A percentile compares a stretch with the other conserved stretches of the same genome.
phyloP scores from a whole-genome alignment of 1,284 basidiomycete genomes.

The Hortiboletus rubellus region DNA sequence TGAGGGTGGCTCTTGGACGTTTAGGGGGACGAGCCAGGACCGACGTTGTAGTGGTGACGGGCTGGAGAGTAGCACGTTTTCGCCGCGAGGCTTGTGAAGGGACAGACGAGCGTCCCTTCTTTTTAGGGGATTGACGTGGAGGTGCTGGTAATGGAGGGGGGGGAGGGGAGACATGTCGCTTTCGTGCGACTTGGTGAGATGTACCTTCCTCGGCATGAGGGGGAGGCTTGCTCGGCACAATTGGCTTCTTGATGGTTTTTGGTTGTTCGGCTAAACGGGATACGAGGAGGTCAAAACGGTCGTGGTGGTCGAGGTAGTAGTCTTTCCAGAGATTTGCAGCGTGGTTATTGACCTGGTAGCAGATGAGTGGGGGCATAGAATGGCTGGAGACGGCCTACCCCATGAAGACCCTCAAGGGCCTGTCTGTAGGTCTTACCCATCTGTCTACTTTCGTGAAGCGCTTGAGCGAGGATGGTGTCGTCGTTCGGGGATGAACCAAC shows the following conservation, averaged over 20 bases:
- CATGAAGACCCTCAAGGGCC: slow-evolving; percentile 45
- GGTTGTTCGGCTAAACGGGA: slow-evolving; percentile 27
- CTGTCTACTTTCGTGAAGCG: slow-evolving; percentile 37
- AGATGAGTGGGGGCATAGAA: slow-evolving; percentile 2
- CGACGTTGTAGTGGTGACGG: slow-evolving; percentile 16
- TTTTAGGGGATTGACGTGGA: slow-evolving; percentile 14
- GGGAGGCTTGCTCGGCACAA: slow-evolving; percentile 30
- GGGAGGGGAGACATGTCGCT: slow-evolving; percentile 25
- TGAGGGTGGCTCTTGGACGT: slow-evolving; percentile 46
- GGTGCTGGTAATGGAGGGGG: not conserved
- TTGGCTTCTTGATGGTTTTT: slow-evolving; percentile 52
- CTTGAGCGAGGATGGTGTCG: slow-evolving; percentile 53
- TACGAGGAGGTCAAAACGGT: slow-evolving; percentile 54
- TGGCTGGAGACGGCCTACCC: slow-evolving; percentile 31
- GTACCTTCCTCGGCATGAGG: slow-evolving; percentile 15
- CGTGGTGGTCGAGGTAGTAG: slow-evolving; percentile 67
- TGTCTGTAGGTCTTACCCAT: slow-evolving; percentile 42
- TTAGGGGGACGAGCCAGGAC: slow-evolving; percentile 30
- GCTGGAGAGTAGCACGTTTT: slow-evolving; percentile 22
- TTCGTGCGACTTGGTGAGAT: slow-evolving; percentile 31
- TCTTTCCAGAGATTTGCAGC: slow-evolving; percentile 62
- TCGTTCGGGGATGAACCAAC: slow-evolving; percentile 51
- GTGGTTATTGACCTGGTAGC: slow-evolving; percentile 47
- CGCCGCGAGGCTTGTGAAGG: slow-evolving; percentile 20
- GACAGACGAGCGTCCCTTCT: slow-evolving; percentile 10